Base-by-base conservation (phyloP, 2,329 filamentous ascomycete species). In the Dactylonectria estremocensis region DNA sequence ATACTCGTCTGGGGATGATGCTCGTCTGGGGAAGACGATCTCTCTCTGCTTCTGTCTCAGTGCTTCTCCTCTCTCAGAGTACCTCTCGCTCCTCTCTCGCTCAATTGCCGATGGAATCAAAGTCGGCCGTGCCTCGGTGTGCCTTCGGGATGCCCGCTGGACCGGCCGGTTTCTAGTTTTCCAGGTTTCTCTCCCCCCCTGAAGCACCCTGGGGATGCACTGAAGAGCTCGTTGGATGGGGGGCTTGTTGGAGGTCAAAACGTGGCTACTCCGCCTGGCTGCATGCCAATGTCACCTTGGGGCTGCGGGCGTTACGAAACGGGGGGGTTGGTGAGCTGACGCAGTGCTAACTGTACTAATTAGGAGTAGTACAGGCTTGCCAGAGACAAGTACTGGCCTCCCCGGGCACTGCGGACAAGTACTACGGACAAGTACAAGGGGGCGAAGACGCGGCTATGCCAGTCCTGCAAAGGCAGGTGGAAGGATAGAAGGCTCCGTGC, bases 401-500 rank as follows among this genome's bases (percentile, higher is more conserved):
- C 24, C 24, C 24, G 24, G 24, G 24, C 7, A 28, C 4, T 53
- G 18, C 20, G 28, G 13, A 45, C 60, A 16, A n/a, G 16, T 16
- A 37, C 6, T 53, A 14, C 20, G 28, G 13, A 45, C 60, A 16
- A n/a, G 16, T 16, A 37, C 6, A 35, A 45, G 49, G 60, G 60
- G 43, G 53, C 20, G 13, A 20, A 18, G 18, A 28, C 13, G 20
- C 50, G 60, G 60, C 35, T 50, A 31, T 49, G 52, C 50, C 24
- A 49, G n/a, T 31, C 62, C 37, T 64, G 20, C 54, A 59, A 59
- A 22, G n/a, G 62, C 62, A 64, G 62, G 55, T 64, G 22, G 28
- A 22, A 33, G 40, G 62, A 49, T 64, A 16, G 28, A 22, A 33
- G 40, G 52, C 43, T 28, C 33, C 55, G 22, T 20, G 10, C 9